Percentiles rank a stretch among this genome's conserved stretches.
Evolutionary conservation across 345 rosid species (phyloP).

Genomic region (Sonneratia caseolaris): DNA sequence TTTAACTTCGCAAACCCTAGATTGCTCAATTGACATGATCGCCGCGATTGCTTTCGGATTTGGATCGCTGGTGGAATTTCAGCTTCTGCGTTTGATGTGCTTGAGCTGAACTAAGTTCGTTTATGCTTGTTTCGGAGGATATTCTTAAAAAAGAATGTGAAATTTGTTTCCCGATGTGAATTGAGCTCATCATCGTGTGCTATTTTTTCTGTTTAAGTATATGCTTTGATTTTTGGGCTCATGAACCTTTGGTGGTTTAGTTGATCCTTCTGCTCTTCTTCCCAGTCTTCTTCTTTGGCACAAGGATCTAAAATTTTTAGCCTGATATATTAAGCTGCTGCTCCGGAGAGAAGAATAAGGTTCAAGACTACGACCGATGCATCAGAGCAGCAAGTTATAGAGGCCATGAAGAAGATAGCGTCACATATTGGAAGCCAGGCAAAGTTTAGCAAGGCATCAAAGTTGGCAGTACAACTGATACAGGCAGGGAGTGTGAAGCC

Average conservation of each 20-base stretch:
- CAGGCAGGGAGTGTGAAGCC: constrained; percentile 90
- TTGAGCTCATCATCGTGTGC: not conserved
- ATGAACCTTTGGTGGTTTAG: not conserved
- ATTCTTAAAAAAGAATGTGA: no score
- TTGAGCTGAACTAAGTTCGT: not conserved
- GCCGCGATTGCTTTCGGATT: not conserved
- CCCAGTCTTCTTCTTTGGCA: no score
- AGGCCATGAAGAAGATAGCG: constrained; percentile 91
- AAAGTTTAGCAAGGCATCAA: constrained; percentile 83
- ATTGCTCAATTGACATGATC: not conserved
- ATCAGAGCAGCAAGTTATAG: constrained; percentile 67
- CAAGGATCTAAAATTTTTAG: not conserved
- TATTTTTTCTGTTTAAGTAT: not conserved
- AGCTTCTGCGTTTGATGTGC: not conserved
- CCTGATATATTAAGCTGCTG: constrained; percentile 12
- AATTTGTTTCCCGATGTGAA: not conserved
- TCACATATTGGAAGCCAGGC: constrained; percentile 68
- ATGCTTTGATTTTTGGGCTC: not conserved
- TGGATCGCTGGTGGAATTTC: not conserved
- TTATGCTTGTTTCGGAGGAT: not conserved
- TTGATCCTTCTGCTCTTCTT: not conserved
- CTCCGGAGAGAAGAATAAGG: constrained; percentile 52
- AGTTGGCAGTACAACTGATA: constrained; percentile 79
- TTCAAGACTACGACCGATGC: constrained; percentile 89
- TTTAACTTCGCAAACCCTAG: not conserved